Evolutionary conservation across 164 flowering plant species (phyloP), one percentile per base, ranked within the genome.

Genomic region (Cinnamomum micranthum): DNA sequence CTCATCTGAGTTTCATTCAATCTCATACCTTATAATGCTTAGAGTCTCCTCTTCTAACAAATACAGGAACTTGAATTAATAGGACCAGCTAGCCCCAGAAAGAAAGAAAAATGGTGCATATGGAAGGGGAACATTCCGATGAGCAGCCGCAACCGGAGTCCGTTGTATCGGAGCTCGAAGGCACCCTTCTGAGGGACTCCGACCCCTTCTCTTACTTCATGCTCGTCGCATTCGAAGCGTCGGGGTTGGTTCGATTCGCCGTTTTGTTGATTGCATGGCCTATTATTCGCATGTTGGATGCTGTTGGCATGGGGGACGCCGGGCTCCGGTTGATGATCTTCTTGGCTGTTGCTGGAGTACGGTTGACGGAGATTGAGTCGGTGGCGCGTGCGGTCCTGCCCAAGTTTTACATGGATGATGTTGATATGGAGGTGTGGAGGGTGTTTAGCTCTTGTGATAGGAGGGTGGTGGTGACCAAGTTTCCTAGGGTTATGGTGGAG

Each of bases 351-450:
- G 89, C 80, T 1, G 99, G 95, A 3, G 77, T 90, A 11, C 81
- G 78, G 15, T 75, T 74, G 31, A 74, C 87, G 12, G 98, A 91
- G 84, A 88, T 92, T 10, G 91, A 88, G 69, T 82, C 96, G 19
- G 99, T 92, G 83, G 88, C 94, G 2, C 80, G 98, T 10, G 99
- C 99, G 0, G 99, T 96, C 23, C 74, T 93, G 80, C 99, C 99
- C 2, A 96, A 96, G 91, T 96, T 96, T 80, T 96, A 80, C 72
- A 85, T 89, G 89, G 97, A 92, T 71, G 97, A 92, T 52, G 23
- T 93, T 24, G 86, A 89, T 70, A 79, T 91, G 87, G 89, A 88
- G 65, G 94, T 92, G 0, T 94, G 95, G 95, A 84, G 82, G 70
- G 87, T 85, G 47, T 92, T 90, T 74, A 86, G 86, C 77, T 78